phyloP scores from a whole-genome alignment of 2,329 filamentous ascomycete species.

The Epichloe sylvatica region DNA sequence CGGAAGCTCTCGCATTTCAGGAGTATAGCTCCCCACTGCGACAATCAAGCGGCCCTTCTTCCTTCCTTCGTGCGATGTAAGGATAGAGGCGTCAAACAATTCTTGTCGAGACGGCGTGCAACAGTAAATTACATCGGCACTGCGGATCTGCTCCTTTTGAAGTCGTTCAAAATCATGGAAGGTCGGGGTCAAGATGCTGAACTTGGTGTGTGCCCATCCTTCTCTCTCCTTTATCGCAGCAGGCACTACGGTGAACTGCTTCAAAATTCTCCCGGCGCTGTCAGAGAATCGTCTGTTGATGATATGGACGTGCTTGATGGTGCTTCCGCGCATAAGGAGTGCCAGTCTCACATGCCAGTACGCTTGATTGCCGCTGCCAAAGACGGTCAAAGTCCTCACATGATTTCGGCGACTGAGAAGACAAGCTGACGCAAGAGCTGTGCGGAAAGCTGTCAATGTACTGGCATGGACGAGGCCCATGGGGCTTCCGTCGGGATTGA shows the following conservation, averaged over 20 bases:
- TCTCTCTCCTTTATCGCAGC: constrained; percentile 34
- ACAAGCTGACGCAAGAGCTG: constrained; percentile 56
- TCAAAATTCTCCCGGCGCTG: constrained; percentile 37
- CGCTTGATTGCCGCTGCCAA: constrained; percentile 78
- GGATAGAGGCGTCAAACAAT: constrained; percentile 58
- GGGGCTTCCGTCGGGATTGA: constrained; percentile 46
- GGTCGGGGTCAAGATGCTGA: constrained; percentile 52
- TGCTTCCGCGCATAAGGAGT: constrained; percentile 54
- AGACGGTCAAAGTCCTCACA: constrained; percentile 67
- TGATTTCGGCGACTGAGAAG: constrained; percentile 50
- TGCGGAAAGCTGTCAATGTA: constrained; percentile 68
- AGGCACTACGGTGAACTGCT: constrained; percentile 32
- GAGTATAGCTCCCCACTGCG: constrained; percentile 55
- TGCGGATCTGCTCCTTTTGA: constrained; percentile 54
- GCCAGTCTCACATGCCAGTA: constrained; percentile 89
- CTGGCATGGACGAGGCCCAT: constrained; percentile 58
- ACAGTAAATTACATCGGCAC: constrained; percentile 73
- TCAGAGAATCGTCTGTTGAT: constrained; percentile 61
- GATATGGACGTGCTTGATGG: constrained; percentile 68
- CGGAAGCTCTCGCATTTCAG: constrained; percentile 71
- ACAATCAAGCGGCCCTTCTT: constrained; percentile 59
- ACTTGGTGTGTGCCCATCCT: constrained; percentile 53
- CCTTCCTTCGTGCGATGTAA: constrained; percentile 58
- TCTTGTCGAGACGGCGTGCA: constrained; percentile 65
- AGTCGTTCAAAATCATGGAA: constrained; percentile 56